These are phyloP conservation scores for Canariomyces notabilis DNA, from an alignment of 2,329 filamentous ascomycete genomes.

Conservation along the genomic window DNA sequence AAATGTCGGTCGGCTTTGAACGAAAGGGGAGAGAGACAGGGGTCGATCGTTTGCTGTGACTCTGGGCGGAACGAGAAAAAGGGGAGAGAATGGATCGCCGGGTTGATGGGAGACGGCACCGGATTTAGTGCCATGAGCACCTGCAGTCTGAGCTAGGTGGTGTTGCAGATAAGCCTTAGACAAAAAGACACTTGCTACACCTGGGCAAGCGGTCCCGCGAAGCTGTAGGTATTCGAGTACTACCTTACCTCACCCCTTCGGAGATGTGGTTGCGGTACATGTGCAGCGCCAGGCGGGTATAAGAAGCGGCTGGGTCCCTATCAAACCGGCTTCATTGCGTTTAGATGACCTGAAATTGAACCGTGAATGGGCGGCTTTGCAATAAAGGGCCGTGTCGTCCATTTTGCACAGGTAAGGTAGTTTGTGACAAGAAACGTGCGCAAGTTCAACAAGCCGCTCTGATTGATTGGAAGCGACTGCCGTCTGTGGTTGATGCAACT, in stretches of 20 bases:
- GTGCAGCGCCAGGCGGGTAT: neutral
- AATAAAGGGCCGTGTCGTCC: constrained; percentile 9
- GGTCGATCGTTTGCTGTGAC: too few relatives aligned
- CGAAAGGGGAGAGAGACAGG: too few relatives aligned
- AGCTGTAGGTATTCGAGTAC: neutral
- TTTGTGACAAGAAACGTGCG: constrained; percentile 12
- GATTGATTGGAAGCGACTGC: constrained; percentile 18
- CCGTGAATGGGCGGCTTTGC: constrained; percentile 11
- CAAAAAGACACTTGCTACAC: neutral
- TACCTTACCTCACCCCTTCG: neutral
- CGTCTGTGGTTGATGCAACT: constrained; percentile 10
- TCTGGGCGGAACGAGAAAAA: neutral
- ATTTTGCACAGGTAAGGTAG: too few relatives aligned
- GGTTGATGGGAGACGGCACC: neutral
- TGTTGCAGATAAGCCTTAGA: neutral
- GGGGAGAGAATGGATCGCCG: neutral
- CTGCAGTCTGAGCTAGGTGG: too few relatives aligned
- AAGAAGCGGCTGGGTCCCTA: neutral
- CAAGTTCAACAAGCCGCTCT: constrained; percentile 10
- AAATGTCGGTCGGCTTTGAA: neutral
- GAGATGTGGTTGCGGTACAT: neutral
- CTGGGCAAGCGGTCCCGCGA: neutral
- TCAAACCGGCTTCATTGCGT: constrained; percentile 5
- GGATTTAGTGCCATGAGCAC: too few relatives aligned
- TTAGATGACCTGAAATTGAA: constrained; percentile 10